These are phyloP conservation scores for Lophiostoma macrostomum DNA, from an alignment of 495 filamentous ascomycete genomes.

Conservation along the genomic window DNA sequence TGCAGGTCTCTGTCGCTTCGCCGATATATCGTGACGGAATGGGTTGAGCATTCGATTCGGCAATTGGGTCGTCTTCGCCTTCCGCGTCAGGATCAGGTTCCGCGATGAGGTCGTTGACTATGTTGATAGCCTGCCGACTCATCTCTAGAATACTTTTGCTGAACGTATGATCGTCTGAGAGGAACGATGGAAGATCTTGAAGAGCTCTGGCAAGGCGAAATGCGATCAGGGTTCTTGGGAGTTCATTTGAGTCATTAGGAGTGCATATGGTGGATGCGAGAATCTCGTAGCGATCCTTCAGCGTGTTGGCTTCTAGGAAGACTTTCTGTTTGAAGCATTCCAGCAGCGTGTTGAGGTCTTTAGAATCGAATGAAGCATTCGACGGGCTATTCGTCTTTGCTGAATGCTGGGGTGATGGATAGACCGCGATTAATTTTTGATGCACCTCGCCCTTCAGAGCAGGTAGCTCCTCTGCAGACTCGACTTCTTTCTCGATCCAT, in stretches of 20 bases:
- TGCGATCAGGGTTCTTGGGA: constrained; percentile 21
- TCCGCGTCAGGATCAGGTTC: too few species aligned
- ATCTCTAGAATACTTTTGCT: constrained; percentile 30
- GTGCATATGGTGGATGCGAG: constrained; percentile 13
- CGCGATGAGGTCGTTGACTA: background rate
- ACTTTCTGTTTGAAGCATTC: constrained; percentile 1
- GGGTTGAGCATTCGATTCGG: too few species aligned
- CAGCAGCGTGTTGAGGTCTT: background rate
- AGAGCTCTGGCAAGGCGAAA: constrained; percentile 10
- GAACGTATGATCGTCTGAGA: constrained; percentile 20
- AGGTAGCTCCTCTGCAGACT: constrained; percentile 7
- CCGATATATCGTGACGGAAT: constrained; percentile 20
- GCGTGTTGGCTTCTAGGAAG: constrained; percentile 14
- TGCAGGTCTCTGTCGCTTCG: constrained; percentile 39
- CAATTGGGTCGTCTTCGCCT: background rate
- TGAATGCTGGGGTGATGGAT: background rate
- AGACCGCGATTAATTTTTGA: background rate
- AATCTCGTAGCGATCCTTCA: constrained; percentile 26
- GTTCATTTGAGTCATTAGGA: constrained; percentile 1
- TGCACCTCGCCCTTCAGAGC: background rate
- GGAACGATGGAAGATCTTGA: background rate
- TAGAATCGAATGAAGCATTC: background rate
- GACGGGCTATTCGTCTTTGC: background rate
- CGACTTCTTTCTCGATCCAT: constrained; percentile 19
- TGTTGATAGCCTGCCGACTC: too few species aligned